phyloP scores from a whole-genome alignment of 108 stramenopile species.

The Poteriospumella lacustris region DNA sequence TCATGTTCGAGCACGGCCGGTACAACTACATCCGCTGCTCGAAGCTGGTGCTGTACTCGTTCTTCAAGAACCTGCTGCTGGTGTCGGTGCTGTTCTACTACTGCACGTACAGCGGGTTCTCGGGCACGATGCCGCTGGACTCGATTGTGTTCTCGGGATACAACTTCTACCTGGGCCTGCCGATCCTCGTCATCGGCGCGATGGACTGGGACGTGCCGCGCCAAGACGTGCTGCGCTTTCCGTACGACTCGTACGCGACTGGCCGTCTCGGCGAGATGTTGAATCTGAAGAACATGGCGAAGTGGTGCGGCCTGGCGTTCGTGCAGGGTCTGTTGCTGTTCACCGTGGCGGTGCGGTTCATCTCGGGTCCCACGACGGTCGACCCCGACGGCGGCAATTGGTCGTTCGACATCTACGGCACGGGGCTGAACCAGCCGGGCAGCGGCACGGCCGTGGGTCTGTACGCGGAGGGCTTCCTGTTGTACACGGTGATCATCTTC shows the following conservation, averaged over 20 bases:
- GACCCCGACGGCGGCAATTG: neutral
- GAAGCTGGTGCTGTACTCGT: constrained; percentile 82
- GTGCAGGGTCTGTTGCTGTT: neutral
- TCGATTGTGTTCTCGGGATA: constrained; percentile 43
- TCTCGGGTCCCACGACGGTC: neutral
- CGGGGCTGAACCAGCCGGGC: neutral
- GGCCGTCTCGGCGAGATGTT: constrained; percentile 19
- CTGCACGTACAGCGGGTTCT: constrained; percentile 35
- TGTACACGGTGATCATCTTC: neutral
- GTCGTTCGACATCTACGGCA: neutral
- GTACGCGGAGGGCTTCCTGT: constrained; percentile 4
- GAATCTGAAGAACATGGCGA: constrained; percentile 15
- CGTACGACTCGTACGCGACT: neutral
- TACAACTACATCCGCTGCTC: constrained; percentile 85
- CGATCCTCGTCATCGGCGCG: constrained; percentile 28
- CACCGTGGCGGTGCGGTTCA: neutral
- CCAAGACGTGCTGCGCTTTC: neutral
- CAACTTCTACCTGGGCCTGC: constrained; percentile 49
- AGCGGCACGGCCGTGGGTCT: neutral
- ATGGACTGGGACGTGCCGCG: constrained; percentile 16
- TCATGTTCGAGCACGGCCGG: constrained; percentile 90
- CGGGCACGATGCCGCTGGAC: constrained; percentile 46
- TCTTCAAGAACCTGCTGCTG: constrained; percentile 95
- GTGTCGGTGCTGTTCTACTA: constrained; percentile 68
- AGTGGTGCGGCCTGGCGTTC: constrained; percentile 20